These are phyloP conservation scores for Pittosporum tobira DNA, from an alignment of 129 eudicot genomes.

Conservation along the genomic window DNA sequence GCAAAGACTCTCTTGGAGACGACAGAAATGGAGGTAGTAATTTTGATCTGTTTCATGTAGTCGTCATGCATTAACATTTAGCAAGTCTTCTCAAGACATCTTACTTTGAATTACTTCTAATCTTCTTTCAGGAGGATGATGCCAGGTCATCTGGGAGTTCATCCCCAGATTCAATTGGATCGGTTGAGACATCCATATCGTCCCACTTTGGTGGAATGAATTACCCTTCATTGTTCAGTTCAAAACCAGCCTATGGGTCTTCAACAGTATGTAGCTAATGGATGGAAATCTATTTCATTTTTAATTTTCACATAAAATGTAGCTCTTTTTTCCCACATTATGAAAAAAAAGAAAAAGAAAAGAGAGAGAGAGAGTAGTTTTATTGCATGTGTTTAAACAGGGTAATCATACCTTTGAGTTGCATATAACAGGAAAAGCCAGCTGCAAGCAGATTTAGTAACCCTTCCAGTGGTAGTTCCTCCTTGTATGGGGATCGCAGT, in stretches of 20 bases:
- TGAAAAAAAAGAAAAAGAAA: no score
- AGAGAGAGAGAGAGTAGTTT: no score
- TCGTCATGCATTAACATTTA: not conserved
- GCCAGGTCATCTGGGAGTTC: constrained; percentile 74
- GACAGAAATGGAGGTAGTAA: constrained; percentile 63
- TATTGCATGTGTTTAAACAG: not conserved
- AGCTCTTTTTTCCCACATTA: no score
- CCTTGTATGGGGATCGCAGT: constrained; percentile 49
- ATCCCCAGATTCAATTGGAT: constrained; percentile 87
- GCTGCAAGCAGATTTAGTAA: constrained; percentile 36
- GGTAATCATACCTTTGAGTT: constrained; percentile 15
- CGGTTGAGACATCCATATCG: constrained; percentile 96
- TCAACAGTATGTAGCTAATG: constrained; percentile 43
- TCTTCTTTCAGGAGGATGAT: constrained; percentile 53
- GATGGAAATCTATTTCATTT: not conserved
- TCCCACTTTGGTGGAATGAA: constrained; percentile 97
- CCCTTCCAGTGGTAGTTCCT: constrained; percentile 38
- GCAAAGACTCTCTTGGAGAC: constrained; percentile 94
- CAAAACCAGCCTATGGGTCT: constrained; percentile 60
- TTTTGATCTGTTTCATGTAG: constrained; percentile 8
- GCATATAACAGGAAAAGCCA: constrained; percentile 46
- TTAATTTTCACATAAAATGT: not conserved
- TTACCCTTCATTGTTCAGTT: constrained; percentile 92
- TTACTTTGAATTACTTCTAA: constrained; percentile 6
- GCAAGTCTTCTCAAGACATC: not conserved